phyloP scores from a whole-genome alignment of 768 basidiomycete genomes.

The Phlegmacium glaucopus region DNA sequence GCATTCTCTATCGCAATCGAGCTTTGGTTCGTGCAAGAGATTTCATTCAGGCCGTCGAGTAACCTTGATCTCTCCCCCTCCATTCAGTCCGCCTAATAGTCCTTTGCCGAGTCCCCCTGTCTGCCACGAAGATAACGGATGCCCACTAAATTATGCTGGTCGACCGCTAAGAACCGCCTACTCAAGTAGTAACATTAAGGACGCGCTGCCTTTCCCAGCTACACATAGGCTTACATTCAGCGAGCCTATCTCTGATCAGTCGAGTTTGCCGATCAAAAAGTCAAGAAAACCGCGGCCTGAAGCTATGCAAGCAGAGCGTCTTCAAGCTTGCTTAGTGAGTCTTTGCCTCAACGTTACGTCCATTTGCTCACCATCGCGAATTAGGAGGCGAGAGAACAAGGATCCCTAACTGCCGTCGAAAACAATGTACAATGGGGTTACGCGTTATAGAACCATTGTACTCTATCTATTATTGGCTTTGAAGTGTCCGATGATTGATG shows the following conservation, averaged over 20 bases:
- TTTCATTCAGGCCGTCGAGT: conserved; percentile 18
- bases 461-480: neutral
- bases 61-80: conserved; percentile 26
- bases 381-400: conserved; percentile 15
- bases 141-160: conserved; percentile 6
- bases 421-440: conserved; percentile 40
- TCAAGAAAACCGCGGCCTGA: conserved; percentile 15
- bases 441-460: conserved; percentile 30
- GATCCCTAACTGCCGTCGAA: conserved; percentile 11
- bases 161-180: conserved; percentile 15
- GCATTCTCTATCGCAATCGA: conserved; percentile 18
- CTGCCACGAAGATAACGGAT: conserved; percentile 1
- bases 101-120: conserved; percentile 34
- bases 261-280: conserved; percentile 17
- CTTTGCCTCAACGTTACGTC: conserved; percentile 2
- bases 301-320: conserved; percentile 7
- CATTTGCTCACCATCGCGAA: conserved; percentile 7
- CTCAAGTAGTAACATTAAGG: conserved; percentile 16
- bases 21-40: conserved; percentile 18
- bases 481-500: neutral
- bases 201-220: conserved; percentile 14
- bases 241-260: conserved; percentile 23
- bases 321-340: conserved; percentile 12
- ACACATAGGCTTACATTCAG: conserved; percentile 26
- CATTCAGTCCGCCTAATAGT: conserved; percentile 33